Evolutionary conservation across 352 stramenopile genomes (phyloP).

Genomic region (Pythium vanterpoolii): DNA sequence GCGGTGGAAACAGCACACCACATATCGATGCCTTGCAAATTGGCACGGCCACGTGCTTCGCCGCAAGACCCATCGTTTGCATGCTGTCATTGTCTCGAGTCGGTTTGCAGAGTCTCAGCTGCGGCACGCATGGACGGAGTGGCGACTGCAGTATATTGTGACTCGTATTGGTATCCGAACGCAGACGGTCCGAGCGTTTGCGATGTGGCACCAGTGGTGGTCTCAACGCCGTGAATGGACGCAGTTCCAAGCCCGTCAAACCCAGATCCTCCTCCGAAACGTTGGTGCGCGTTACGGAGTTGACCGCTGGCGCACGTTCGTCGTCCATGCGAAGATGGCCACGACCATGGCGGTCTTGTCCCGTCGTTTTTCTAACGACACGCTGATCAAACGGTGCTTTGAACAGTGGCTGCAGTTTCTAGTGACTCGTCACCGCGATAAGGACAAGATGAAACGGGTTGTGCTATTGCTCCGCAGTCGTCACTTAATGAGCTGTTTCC

Average conservation of each 20-base stretch:
- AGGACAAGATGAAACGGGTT: conserved; percentile 15
- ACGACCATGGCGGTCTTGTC: conserved; percentile 18
- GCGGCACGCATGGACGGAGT: conserved; percentile 5
- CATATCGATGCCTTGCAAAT: conserved; percentile 33
- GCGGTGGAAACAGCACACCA: conserved; percentile 38
- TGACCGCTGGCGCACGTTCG: conserved; percentile 10
- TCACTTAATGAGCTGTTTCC: conserved; percentile 9
- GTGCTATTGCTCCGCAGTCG: conserved; percentile 14
- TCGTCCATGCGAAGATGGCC: conserved; percentile 8
- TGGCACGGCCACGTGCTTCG: conserved; percentile 17
- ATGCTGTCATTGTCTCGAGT: conserved; percentile 1
- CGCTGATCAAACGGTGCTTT: conserved; percentile 17
- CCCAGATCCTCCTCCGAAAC: background rate
- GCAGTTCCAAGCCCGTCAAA: conserved; percentile 7
- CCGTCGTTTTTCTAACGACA: conserved; percentile 16
- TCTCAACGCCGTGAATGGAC: background rate
- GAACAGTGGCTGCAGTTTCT: conserved; percentile 19
- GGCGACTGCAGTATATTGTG: conserved; percentile 17
- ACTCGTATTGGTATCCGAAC: conserved; percentile 9
- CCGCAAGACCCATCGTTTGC: conserved; percentile 5
- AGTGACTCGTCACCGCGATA: conserved; percentile 10
- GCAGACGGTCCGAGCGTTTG: conserved; percentile 6
- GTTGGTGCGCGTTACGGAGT: conserved; percentile 14
- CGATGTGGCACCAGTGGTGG: background rate
- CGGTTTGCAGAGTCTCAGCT: background rate